Conservation (phyloP, 495 filamentous ascomycete species). For the Xylaria palmicola region DNA sequence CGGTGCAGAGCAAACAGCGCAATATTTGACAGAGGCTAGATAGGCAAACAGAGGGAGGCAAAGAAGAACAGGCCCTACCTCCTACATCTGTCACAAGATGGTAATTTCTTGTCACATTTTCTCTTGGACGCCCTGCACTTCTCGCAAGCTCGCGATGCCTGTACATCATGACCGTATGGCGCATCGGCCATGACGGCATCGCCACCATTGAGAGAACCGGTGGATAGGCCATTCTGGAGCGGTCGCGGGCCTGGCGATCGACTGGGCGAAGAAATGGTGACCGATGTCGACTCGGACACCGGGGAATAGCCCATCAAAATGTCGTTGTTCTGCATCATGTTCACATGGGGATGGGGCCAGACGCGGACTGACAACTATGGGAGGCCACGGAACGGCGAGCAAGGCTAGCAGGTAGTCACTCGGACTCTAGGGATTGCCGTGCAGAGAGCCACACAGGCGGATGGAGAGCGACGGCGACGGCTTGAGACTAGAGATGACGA, state of each 20-base stretch:
- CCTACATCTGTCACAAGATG: constrained; percentile 31
- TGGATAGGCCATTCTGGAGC: constrained; percentile 17
- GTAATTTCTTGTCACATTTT: constrained; percentile 37
- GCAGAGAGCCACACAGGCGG: background rate
- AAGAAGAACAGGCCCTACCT: constrained; percentile 19
- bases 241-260: constrained; percentile 21
- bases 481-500: background rate
- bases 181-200: constrained; percentile 16
- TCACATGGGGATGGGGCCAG: background rate
- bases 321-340: constrained; percentile 32
- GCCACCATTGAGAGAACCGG: constrained; percentile 7
- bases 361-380: background rate
- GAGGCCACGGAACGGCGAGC: background rate
- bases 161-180: constrained; percentile 2
- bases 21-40: background rate
- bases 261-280: constrained; percentile 22
- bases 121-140: constrained; percentile 34
- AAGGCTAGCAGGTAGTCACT: background rate
- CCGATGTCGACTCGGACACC: constrained; percentile 27
- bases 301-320: constrained; percentile 23
- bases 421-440: background rate
- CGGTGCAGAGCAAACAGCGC: background rate
- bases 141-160: constrained; percentile 34
- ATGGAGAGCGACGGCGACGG: background rate
- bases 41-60: background rate